A percentile compares a stretch with the other conserved stretches of the same genome.
Evolutionary conservation across 139 green algal genomes (phyloP).

Genomic region (Ostreobium quekettii): DNA sequence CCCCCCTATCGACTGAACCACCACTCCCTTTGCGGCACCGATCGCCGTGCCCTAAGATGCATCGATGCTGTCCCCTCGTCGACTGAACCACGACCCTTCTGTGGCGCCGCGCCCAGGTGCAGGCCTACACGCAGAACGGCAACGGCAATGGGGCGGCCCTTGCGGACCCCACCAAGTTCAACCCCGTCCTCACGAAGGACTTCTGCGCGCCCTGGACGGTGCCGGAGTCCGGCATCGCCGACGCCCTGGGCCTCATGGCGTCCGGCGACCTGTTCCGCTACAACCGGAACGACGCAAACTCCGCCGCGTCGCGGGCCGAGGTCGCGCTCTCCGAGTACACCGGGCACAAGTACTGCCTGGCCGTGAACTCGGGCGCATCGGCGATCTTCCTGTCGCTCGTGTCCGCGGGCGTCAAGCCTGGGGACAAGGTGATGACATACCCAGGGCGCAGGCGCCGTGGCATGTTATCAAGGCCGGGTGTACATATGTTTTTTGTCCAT

Average conservation of each 20-base stretch:
- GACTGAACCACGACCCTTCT: too few species aligned
- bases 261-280: constrained; percentile 18
- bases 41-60: too few species aligned
- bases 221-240: constrained; percentile 5
- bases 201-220: constrained; percentile 13
- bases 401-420: constrained; percentile 24
- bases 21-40: too few species aligned
- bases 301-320: constrained; percentile 19
- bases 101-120: too few species aligned
- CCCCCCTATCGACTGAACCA: too few species aligned
- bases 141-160: too few species aligned
- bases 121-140: too few species aligned
- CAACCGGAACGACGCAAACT: constrained; percentile 7
- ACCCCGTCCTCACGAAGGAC: constrained; percentile 3
- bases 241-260: neutral
- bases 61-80: too few species aligned
- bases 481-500: too few species aligned
- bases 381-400: constrained; percentile 28
- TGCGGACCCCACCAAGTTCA: too few species aligned
- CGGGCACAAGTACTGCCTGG: constrained; percentile 30
- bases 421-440: constrained; percentile 21
- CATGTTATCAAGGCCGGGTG: too few species aligned
- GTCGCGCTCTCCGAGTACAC: constrained; percentile 22
- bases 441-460: too few species aligned
- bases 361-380: constrained; percentile 28